phyloP scores from a whole-genome alignment of 2,329 filamentous ascomycete species.

The Achaetomium macrosporum region DNA sequence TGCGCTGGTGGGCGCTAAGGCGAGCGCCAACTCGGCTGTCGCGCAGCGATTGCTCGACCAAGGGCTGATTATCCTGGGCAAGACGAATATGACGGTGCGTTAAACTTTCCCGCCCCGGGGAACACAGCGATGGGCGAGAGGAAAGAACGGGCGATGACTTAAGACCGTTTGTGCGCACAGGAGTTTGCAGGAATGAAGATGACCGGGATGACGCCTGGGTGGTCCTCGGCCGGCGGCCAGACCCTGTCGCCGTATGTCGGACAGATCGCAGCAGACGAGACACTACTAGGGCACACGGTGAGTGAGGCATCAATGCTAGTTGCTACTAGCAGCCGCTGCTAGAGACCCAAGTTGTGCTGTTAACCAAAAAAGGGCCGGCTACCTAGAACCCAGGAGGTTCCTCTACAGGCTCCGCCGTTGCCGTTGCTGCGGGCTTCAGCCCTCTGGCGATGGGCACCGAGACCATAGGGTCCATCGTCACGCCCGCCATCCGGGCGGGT shows the following conservation, averaged over 20 bases:
- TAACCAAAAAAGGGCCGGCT: no score
- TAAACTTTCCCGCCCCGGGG: neutral
- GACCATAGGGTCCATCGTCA: conserved; percentile 1
- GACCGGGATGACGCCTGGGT: neutral
- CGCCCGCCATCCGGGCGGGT: neutral
- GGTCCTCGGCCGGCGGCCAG: neutral
- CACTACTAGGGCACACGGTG: neutral
- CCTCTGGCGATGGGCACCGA: conserved; percentile 1
- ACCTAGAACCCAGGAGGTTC: neutral
- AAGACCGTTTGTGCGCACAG: neutral
- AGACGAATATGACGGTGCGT: conserved; percentile 1
- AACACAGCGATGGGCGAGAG: neutral
- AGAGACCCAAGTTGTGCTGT: no score
- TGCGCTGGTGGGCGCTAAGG: neutral
- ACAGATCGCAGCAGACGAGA: neutral
- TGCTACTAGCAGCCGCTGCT: no score
- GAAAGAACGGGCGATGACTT: neutral
- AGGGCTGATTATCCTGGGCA: neutral
- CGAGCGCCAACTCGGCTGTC: neutral
- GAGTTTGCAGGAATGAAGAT: neutral
- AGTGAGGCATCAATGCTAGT: no score
- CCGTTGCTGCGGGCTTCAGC: neutral
- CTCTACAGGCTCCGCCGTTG: conserved; percentile 1
- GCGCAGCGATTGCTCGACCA: neutral
- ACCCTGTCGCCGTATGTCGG: neutral